Evolutionary conservation across 2,329 filamentous ascomycete genomes (phyloP).

Genomic region (Sarocladium kiliense): DNA sequence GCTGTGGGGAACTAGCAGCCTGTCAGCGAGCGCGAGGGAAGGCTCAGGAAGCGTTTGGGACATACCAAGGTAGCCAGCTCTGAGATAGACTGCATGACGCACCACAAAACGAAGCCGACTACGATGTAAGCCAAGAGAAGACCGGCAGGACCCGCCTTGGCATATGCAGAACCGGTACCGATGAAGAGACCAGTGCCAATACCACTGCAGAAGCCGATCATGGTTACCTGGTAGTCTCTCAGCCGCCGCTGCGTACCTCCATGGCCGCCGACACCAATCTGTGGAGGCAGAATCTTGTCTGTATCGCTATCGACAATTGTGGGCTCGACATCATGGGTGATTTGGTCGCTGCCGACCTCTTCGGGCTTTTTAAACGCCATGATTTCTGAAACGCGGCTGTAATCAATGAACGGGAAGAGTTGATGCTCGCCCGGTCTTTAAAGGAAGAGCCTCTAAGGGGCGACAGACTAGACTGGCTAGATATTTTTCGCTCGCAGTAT

Average conservation of each 20-base stretch:
- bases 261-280: slow-evolving; percentile 3
- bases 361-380: background rate
- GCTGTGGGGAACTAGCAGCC: slow-evolving; percentile 9
- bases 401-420: background rate
- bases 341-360: background rate
- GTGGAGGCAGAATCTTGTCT: slow-evolving; percentile 1
- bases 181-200: slow-evolving; percentile 16
- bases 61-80: slow-evolving; percentile 23
- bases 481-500: too few relatives aligned
- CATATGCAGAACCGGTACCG: slow-evolving; percentile 14
- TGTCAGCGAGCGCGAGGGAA: too few relatives aligned
- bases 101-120: slow-evolving; percentile 49
- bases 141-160: slow-evolving; percentile 27
- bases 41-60: too few relatives aligned
- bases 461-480: too few relatives aligned
- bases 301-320: background rate
- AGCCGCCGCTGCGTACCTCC: slow-evolving; percentile 4
- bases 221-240: slow-evolving; percentile 5
- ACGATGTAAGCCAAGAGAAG: slow-evolving; percentile 41
- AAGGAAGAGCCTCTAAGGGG: too few relatives aligned
- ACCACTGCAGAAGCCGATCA: slow-evolving; percentile 8
- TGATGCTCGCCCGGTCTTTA: too few relatives aligned
- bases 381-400: too few relatives aligned
- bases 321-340: background rate
- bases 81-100: slow-evolving; percentile 41